A percentile compares a stretch with the other conserved stretches of the same genome.
Conservation (phyloP, 139 green algal species). For the Chlamydomonas sp. region DNA sequence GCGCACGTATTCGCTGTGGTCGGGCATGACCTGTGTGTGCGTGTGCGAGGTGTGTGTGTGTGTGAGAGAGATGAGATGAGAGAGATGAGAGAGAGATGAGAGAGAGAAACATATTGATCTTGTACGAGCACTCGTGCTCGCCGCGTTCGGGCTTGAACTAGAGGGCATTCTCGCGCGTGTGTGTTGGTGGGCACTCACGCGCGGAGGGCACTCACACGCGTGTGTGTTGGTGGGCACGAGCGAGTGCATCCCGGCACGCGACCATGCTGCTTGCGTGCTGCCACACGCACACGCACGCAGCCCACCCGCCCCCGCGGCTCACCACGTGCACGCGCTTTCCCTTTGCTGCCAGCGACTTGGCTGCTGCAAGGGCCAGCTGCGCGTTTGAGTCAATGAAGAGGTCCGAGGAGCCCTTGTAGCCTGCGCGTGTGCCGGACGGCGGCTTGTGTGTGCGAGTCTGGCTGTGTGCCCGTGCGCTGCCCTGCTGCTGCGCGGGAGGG, state of each 20-base stretch:
- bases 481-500: too few relatives aligned
- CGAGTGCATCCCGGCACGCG: too few relatives aligned
- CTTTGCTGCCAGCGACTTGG: conserved; percentile 40
- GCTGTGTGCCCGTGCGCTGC: too few relatives aligned
- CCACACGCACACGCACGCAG: neutral
- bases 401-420: conserved; percentile 79
- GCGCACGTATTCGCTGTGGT: conserved; percentile 66
- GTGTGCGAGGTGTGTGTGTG: too few relatives aligned
- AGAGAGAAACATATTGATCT: conserved; percentile 47
- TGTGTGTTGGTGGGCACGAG: too few relatives aligned
- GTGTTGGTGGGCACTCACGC: too few relatives aligned
- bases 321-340: conserved; percentile 70
- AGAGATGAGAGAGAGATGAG: too few relatives aligned
- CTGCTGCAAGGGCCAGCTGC: conserved; percentile 71
- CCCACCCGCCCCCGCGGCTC: too few relatives aligned
- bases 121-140: conserved; percentile 67
- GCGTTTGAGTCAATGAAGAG: conserved; percentile 86
- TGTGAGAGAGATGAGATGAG: too few relatives aligned
- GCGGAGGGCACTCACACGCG: too few relatives aligned
- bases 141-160: conserved; percentile 70
- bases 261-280: neutral
- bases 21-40: conserved; percentile 74
- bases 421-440: too few relatives aligned
- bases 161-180: too few relatives aligned
- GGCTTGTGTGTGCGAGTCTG: neutral